Base-by-base conservation (phyloP, 1,139 yeast genomes). In the Pichia sp. region DNA sequence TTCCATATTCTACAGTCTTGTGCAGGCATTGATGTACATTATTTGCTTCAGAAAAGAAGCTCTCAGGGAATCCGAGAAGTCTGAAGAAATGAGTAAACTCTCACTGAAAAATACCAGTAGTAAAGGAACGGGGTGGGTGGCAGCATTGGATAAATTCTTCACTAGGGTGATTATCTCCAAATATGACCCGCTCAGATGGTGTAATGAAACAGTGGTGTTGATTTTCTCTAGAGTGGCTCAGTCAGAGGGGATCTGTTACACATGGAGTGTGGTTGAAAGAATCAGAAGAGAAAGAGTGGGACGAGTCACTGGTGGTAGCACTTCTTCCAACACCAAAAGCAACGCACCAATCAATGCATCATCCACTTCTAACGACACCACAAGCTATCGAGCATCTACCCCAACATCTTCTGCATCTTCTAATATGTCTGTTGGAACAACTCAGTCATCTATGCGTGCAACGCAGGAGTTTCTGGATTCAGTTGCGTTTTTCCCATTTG, bases 201-300 rank as follows among this genome's bases (percentile, higher is more conserved):
- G 97, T 59, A 91, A 88, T 54, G 93, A 86, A 51, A 86, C 94
- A 13, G 96, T 93, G 36, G 96, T 88, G 42, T 72, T 79, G 43
- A 91, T 88, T 66, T 91, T 91, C 65, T 97, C 98, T 12, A 82
- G 86, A 49, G 76, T 91, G 34, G 87, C 97, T 3, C 93, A 93
- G 47, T 80, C 79, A 51, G 83, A 87, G 47, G 86, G 86, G 52
- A 84, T 86, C 17, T 93, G 94, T 38, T 91, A 88, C 59, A 88
- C 97, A 58, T 88, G 84, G 59, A 82, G 95, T 21, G 85, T 88
- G 32, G 83, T 91, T 46, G 97, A 91, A 53, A 87, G 84, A 53
- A 91, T 88, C 60, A 82, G 86, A 52, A 69, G 87, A 32, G 87
- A 81, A 44, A 58, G 68, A 27, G 58, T 64, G 42, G 56, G 60